Evolutionary conservation across 352 stramenopile species (phyloP).

Genomic region (Globisporangium megalacanthum): DNA sequence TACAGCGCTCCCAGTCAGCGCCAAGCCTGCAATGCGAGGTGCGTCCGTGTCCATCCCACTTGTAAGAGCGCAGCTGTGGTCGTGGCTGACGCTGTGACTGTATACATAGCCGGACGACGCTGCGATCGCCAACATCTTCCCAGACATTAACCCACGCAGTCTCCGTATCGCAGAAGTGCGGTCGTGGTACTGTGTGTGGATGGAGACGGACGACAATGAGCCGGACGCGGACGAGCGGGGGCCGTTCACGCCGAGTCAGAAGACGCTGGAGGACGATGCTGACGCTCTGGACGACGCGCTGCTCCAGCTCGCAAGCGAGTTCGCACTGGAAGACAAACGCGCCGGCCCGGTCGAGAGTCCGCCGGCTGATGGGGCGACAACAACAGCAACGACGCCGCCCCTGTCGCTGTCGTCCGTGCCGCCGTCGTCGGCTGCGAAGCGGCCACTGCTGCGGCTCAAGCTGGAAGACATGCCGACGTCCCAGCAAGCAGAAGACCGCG

Average conservation of each 20-base stretch:
- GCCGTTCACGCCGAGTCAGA: slow-evolving; percentile 3
- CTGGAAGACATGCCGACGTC: slow-evolving; percentile 85
- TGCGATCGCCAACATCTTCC: slow-evolving; percentile 68
- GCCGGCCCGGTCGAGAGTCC: neutral
- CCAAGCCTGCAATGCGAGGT: slow-evolving; percentile 19
- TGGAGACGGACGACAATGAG: slow-evolving; percentile 16
- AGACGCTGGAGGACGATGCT: neutral
- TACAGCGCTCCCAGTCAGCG: slow-evolving; percentile 20
- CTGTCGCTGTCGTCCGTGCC: slow-evolving; percentile 9
- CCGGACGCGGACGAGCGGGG: neutral
- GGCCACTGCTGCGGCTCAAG: slow-evolving; percentile 67
- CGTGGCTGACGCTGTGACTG: neutral
- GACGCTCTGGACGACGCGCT: slow-evolving; percentile 30
- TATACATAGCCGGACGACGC: slow-evolving; percentile 30
- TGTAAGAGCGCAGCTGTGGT: neutral
- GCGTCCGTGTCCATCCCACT: neutral
- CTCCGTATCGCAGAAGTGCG: slow-evolving; percentile 77
- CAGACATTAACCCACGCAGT: slow-evolving; percentile 72
- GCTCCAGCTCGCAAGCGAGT: slow-evolving; percentile 25
- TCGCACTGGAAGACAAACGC: slow-evolving; percentile 50
- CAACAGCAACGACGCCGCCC: neutral
- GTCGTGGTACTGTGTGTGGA: slow-evolving; percentile 77
- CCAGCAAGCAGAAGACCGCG: slow-evolving; percentile 77
- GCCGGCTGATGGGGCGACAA: neutral
- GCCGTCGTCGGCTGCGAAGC: slow-evolving; percentile 22